Base-by-base conservation (phyloP, 257 asterid genomes). In the Leptodermis oblonga region DNA sequence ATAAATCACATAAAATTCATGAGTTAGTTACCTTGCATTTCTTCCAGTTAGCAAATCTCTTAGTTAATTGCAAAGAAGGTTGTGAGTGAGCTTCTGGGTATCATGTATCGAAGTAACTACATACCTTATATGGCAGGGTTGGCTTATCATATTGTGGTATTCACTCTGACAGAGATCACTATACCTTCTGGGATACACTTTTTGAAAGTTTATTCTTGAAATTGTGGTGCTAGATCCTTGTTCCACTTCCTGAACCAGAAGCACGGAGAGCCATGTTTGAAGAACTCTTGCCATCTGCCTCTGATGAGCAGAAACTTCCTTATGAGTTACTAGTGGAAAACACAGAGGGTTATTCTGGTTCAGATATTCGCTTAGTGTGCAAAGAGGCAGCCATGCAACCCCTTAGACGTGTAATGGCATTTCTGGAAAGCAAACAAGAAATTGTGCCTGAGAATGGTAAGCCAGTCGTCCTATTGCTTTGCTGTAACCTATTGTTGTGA, bases 321-420 rank as follows among this genome's bases (percentile, higher is more conserved):
- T 88, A 93, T 74, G 87, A 87, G 74, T 52, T 93, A 71, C 82
- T 93, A 68, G 91, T 90, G 51, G 91, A 88, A 17, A 86, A 62
- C 70, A 82, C 88, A 0, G 92, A 86, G 71, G 99, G 95, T 23
- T 93, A 45, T 84, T 93, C 99, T 20, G 99, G 99, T 78, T 93
- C 97, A 37, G 99, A 93, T 81, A 83, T 93, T 69, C 90, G 97
- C 69, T 79, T 93, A 34, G 64, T 93, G 63, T 90, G 99, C 88
- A 93, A 93, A 84, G 99, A 93, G 77, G 97, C 96, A 46, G 99
- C 97, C 37, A 93, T 93, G 99, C 97, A 90, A 76, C 99, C 97
- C 52, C 79, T 93, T 54, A 77, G 99, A 76, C 87, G 96, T 65
- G 55, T 90, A 72, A 93, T 93, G 96, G 72, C 83, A 31, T 48